A percentile compares a stretch with the other conserved stretches of the same genome.
Conservation (phyloP, 2,329 filamentous ascomycete species). For the Cladophialophora chaetospira region DNA sequence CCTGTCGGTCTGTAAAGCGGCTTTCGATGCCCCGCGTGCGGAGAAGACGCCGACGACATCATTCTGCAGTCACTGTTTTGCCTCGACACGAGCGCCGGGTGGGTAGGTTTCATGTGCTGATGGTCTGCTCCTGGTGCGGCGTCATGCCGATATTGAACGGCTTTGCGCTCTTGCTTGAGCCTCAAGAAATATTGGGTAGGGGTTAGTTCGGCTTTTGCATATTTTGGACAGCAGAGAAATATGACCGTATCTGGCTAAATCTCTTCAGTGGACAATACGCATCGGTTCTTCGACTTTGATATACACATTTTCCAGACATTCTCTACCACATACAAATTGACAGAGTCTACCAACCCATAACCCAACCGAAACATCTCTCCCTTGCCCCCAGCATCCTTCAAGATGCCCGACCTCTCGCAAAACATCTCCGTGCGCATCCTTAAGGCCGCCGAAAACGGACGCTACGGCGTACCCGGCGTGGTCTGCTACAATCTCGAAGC, state of each 20-base stretch:
- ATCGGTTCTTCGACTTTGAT: too few relatives aligned
- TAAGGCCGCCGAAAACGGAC: conserved; percentile 34
- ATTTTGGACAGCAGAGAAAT: too few relatives aligned
- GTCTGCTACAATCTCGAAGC: conserved; percentile 67
- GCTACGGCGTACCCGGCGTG: conserved; percentile 31
- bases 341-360: background rate
- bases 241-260: too few relatives aligned
- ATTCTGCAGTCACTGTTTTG: conserved; percentile 1
- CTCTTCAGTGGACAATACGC: too few relatives aligned
- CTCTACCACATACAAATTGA: too few relatives aligned
- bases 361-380: too few relatives aligned
- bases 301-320: too few relatives aligned
- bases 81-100: background rate
- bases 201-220: too few relatives aligned
- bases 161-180: too few relatives aligned
- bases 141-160: background rate
- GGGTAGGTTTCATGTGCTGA: background rate
- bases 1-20: background rate
- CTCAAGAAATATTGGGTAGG: too few relatives aligned
- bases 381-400: conserved; percentile 1
- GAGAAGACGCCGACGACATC: conserved; percentile 19
- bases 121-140: background rate
- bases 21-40: conserved; percentile 14
- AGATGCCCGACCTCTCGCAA: conserved; percentile 27
- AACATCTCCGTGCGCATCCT: conserved; percentile 37